Percentiles rank a stretch among this genome's conserved stretches.
These are phyloP conservation scores for Tuber melanosporum DNA, from an alignment of 495 filamentous ascomycete genomes.

Conservation along the genomic window DNA sequence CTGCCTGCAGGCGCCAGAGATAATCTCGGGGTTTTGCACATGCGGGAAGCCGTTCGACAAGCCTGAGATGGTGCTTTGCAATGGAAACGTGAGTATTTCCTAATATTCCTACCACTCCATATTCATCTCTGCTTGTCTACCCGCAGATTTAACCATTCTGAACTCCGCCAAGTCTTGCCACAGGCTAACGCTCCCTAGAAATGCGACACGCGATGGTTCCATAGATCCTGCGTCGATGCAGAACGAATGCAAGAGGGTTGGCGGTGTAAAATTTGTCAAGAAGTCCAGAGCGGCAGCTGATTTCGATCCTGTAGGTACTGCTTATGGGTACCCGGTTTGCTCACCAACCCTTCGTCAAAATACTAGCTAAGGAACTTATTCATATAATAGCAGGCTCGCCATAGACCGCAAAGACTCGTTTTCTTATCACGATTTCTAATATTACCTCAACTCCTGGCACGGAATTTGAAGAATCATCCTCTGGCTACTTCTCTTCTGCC, in stretches of 20 bases:
- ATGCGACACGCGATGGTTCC: constrained; percentile 35
- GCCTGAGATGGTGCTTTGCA: constrained; percentile 34
- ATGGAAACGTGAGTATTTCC: constrained; percentile 29
- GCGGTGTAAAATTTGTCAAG: constrained; percentile 10
- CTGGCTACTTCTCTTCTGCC: neutral
- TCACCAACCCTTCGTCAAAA: neutral
- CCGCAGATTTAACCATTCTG: neutral
- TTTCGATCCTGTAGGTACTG: neutral
- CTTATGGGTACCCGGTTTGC: neutral
- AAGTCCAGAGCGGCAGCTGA: neutral
- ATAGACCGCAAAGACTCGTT: neutral
- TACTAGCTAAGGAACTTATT: neutral
- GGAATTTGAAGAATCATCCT: neutral
- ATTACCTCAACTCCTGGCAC: neutral
- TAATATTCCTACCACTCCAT: neutral
- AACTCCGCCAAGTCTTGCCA: neutral
- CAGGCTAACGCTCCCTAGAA: constrained; percentile 26
- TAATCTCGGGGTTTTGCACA: constrained; percentile 31
- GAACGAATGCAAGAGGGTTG: constrained; percentile 15
- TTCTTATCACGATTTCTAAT: neutral
- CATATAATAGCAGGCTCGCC: neutral
- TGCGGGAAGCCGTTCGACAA: constrained; percentile 32
- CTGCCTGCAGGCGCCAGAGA: neutral
- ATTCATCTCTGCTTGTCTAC: neutral
- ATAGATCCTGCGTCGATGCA: constrained; percentile 27